phyloP scores from a whole-genome alignment of 73 alveolate species.

The Breviolum minutum region DNA sequence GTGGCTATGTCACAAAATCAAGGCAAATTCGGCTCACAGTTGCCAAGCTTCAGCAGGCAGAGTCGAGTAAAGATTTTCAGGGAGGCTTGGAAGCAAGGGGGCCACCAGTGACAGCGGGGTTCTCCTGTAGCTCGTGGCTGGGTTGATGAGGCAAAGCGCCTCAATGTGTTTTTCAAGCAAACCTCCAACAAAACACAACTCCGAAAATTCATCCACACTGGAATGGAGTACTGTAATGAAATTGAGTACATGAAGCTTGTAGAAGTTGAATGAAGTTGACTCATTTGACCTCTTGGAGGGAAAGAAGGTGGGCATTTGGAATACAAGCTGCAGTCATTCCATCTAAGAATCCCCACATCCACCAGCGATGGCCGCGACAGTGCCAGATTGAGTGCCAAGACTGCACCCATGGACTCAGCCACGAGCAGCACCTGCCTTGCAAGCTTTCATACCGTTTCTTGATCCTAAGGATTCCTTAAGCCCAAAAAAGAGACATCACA shows the following conservation, averaged over 20 bases:
- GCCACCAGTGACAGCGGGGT: constrained; percentile 57
- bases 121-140: constrained; percentile 92
- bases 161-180: not conserved
- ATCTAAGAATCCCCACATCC: not conserved
- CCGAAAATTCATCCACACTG: too few relatives aligned
- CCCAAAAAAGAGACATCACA: not conserved
- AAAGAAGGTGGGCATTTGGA: not conserved
- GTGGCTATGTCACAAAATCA: too few relatives aligned
- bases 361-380: constrained; percentile 23
- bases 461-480: not conserved
- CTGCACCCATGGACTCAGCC: constrained; percentile 90
- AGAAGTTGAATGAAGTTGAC: not conserved
- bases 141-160: constrained; percentile 67
- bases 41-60: constrained; percentile 60
- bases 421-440: constrained; percentile 72
- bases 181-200: not conserved
- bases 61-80: constrained; percentile 38
- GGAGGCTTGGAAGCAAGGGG: constrained; percentile 56
- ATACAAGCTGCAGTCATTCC: not conserved
- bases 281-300: too few relatives aligned
- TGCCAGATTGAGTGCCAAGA: constrained; percentile 61
- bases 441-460: not conserved
- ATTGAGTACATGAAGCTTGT: not conserved
- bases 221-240: not conserved
- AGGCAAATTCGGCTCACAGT: too few relatives aligned